These are phyloP conservation scores for Paralagenidium karlingii DNA, from an alignment of 352 stramenopile species.

Conservation along the genomic window DNA sequence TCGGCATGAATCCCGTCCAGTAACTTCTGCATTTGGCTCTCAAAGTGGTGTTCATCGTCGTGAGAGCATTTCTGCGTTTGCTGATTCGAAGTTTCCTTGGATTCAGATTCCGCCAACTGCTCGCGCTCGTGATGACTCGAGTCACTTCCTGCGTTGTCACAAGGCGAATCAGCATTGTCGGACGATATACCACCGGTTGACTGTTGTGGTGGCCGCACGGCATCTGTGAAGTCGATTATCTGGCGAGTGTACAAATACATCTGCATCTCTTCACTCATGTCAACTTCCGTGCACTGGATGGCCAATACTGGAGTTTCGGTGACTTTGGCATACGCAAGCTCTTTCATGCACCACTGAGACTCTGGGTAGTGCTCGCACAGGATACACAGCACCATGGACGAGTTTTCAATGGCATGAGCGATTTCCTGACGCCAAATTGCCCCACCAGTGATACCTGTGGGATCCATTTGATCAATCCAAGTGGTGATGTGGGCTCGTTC, in stretches of 20 bases:
- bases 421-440: constrained; percentile 81
- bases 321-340: constrained; percentile 76
- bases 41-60: constrained; percentile 31
- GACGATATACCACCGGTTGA: too few species aligned
- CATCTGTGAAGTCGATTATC: constrained; percentile 61
- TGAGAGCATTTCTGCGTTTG: too few species aligned
- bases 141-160: too few species aligned
- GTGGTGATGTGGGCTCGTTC: constrained; percentile 44
- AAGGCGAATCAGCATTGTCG: constrained; percentile 1
- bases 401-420: constrained; percentile 59
- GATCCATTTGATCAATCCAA: constrained; percentile 56
- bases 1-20: constrained; percentile 6
- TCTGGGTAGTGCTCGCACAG: constrained; percentile 61
- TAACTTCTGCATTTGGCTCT: constrained; percentile 22
- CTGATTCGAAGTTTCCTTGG: constrained; percentile 15
- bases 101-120: constrained; percentile 4
- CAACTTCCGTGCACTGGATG: constrained; percentile 72
- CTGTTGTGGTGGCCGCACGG: too few species aligned
- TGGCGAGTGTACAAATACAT: constrained; percentile 82
- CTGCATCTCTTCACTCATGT: constrained; percentile 70
- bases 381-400: constrained; percentile 56
- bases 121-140: too few species aligned
- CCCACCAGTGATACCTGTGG: too few species aligned
- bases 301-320: constrained; percentile 75
- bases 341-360: constrained; percentile 81